phyloP scores from a whole-genome alignment of 2,329 filamentous ascomycete genomes.

The Helotiales sp. region DNA sequence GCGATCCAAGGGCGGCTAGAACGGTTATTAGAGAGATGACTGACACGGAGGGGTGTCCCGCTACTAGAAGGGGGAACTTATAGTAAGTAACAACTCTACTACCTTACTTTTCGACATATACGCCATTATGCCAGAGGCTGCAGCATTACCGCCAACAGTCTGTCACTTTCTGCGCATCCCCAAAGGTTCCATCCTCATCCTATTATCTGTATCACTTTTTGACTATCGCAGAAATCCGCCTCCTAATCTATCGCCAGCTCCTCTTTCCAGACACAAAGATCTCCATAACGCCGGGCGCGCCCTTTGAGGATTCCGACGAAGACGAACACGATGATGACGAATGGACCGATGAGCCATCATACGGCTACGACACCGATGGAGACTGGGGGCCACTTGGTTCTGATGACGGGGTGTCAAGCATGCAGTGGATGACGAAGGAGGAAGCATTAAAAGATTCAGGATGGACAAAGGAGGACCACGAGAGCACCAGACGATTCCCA shows the following conservation, averaged over 20 bases:
- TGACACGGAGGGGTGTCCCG: too few species aligned
- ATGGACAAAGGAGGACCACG: neutral
- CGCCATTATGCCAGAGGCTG: too few species aligned
- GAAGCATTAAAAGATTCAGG: too few species aligned
- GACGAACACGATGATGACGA: neutral
- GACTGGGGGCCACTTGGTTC: neutral
- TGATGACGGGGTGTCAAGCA: neutral
- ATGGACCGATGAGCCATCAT: neutral
- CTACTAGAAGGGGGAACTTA: too few species aligned
- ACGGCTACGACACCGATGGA: neutral
- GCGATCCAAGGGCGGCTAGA: too few species aligned
- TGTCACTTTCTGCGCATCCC: neutral
- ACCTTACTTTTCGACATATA: too few species aligned
- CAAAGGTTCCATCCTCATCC: neutral
- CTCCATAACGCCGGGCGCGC: neutral
- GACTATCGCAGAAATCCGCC: neutral
- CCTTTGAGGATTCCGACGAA: neutral
- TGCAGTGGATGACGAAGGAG: neutral
- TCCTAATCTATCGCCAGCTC: neutral
- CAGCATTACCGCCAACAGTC: too few species aligned
- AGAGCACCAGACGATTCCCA: constrained; percentile 5
- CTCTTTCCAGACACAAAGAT: neutral
- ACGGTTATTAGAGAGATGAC: too few species aligned
- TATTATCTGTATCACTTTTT: neutral
- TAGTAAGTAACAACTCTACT: too few species aligned